Conservation (phyloP, 306 rosid species). For the Morella rubra region DNA sequence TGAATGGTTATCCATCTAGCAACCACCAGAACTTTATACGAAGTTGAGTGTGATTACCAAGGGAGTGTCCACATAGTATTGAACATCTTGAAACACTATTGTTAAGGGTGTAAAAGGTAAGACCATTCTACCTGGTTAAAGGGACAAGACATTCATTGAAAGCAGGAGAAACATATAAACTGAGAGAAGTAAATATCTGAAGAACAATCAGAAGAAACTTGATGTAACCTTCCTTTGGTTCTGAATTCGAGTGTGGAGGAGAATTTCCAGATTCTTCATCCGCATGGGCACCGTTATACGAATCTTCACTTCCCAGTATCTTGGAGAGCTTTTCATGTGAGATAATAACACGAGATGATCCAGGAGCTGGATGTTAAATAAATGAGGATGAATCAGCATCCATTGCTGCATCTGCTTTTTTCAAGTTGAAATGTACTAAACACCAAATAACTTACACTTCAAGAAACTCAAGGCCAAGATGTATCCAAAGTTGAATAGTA, state of each 20-base stretch:
- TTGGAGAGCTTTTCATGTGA: conserved; percentile 35
- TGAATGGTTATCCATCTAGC: not conserved
- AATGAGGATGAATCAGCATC: conserved; percentile 10
- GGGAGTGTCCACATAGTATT: conserved; percentile 44
- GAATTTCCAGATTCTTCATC: not conserved
- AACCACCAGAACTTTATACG: not conserved
- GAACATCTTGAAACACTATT: conserved; percentile 44
- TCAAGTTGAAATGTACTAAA: not conserved
- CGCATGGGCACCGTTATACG: conserved; percentile 2
- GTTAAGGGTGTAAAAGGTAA: conserved; percentile 49
- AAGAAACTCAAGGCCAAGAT: conserved; percentile 42
- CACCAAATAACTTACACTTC: conserved; percentile 30
- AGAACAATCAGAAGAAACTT: not conserved
- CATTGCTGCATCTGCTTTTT: not conserved
- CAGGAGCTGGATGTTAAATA: conserved; percentile 36
- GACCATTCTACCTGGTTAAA: conserved; percentile 34
- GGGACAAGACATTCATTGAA: not conserved
- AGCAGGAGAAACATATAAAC: not conserved
- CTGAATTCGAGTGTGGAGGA: conserved; percentile 10
- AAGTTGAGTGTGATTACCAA: conserved; percentile 29
- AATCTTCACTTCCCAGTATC: conserved; percentile 4
- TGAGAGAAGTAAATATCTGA: not conserved
- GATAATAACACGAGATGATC: conserved; percentile 34
- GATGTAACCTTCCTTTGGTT: conserved; percentile 15
- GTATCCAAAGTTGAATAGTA: conserved; percentile 39